These are phyloP conservation scores for Ascoidea asiatica DNA, from an alignment of 805 yeast genomes.

Conservation along the genomic window DNA sequence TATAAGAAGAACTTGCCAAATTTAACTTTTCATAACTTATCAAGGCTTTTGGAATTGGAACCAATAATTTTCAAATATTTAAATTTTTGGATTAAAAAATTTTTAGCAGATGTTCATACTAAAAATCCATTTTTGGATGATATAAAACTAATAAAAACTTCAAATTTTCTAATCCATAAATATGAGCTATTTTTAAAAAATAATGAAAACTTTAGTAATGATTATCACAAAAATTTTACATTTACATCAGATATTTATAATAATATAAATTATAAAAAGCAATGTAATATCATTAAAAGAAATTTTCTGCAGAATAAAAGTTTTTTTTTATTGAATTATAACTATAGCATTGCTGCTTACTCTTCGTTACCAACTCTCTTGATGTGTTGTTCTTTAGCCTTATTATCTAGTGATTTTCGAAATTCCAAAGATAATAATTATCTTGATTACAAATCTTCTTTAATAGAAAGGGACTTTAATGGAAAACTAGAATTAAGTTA, in stretches of 20 bases:
- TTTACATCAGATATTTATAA: too few relatives aligned
- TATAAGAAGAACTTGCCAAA: slow-evolving; percentile 1
- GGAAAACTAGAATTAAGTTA: neutral
- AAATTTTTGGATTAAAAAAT: slow-evolving; percentile 6
- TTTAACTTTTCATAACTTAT: slow-evolving; percentile 4
- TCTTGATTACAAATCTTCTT: neutral
- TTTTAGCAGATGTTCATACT: slow-evolving; percentile 9
- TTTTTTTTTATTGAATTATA: too few relatives aligned
- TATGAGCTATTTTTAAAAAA: slow-evolving; percentile 3
- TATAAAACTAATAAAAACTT: slow-evolving; percentile 2
- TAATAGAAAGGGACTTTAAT: neutral
- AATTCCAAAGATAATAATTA: neutral
- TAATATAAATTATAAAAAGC: too few relatives aligned
- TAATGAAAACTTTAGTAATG: neutral
- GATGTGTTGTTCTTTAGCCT: neutral
- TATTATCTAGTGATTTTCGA: neutral
- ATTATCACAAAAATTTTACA: too few relatives aligned
- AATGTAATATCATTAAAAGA: too few relatives aligned
- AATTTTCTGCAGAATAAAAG: too few relatives aligned
- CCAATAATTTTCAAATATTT: slow-evolving; percentile 6
- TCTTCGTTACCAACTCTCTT: neutral
- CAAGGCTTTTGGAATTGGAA: slow-evolving; percentile 3
- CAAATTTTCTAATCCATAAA: neutral
- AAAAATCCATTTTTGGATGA: slow-evolving; percentile 8
- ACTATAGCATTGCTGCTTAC: neutral